Conservation (phyloP, 1,284 basidiomycete species). For the Leccinum insolens region DNA sequence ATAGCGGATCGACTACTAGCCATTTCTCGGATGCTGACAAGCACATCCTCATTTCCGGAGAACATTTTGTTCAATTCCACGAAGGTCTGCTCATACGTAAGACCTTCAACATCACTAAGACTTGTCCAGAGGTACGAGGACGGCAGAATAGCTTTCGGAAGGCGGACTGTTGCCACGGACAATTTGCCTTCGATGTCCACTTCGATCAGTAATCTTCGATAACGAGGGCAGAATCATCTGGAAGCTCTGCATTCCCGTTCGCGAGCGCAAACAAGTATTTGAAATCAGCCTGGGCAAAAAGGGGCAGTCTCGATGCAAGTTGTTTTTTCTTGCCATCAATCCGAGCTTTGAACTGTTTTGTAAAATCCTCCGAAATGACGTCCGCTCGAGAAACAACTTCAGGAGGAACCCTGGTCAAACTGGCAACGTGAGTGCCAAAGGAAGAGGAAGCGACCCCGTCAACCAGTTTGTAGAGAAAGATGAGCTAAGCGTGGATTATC, state of each 20-base stretch:
- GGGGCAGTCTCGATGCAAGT: constrained; percentile 62
- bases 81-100: constrained; percentile 73
- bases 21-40: constrained; percentile 77
- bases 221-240: constrained; percentile 40
- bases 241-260: constrained; percentile 51
- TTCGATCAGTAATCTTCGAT: constrained; percentile 6
- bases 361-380: constrained; percentile 85
- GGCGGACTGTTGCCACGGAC: constrained; percentile 77
- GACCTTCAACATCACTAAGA: constrained; percentile 82
- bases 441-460: constrained; percentile 88
- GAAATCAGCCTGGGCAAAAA: constrained; percentile 87
- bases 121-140: constrained; percentile 86
- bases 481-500: constrained; percentile 51
- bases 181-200: constrained; percentile 67
- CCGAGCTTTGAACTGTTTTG: constrained; percentile 80
- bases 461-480: constrained; percentile 95
- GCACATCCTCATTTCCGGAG: constrained; percentile 57
- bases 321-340: constrained; percentile 63
- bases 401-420: constrained; percentile 80
- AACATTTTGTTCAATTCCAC: constrained; percentile 74
- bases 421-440: constrained; percentile 92
- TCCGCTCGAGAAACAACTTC: constrained; percentile 88
- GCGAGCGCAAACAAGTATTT: constrained; percentile 70
- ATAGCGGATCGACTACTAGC: constrained; percentile 68
- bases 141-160: constrained; percentile 81